Evolutionary conservation across 2,329 filamentous ascomycete genomes (phyloP), one percentile per base, ranked within the genome.

Genomic region (Exophiala sp.): DNA sequence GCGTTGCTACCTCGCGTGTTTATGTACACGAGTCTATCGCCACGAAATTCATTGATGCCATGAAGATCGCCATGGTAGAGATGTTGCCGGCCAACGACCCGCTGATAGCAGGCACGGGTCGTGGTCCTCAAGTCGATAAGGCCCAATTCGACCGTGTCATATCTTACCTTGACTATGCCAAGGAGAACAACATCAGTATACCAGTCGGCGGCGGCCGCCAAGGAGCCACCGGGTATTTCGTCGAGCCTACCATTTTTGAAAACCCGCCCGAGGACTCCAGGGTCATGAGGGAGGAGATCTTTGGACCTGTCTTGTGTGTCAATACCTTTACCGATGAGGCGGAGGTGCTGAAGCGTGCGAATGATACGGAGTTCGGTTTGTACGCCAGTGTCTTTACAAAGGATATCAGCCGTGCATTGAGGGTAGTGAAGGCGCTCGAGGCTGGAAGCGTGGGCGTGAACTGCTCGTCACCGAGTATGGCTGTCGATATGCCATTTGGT

Each of bases 41-140:
- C 65, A 67, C 74, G 42, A 62, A 69, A 29, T 81, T 81, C 64
- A 63, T 74, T 5, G 62, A 72, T 50, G 72, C 70, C 33, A 70
- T 78, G 71, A 77, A 74, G 54, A 74, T 80, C 42, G 20, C 40
- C 10, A 63, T 41, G 48, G 46, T 20, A 44, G 59, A 44, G 60
- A 59, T 35, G 35, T 54, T 14, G 58, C 10, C 14, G 21, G 16
- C 20, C 9, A 16, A 62, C 21, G 57, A 64, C 72, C 64, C 66
- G 52, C 64, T 64, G 9, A 63, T 78, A 5, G 70, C 72, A 5
- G 72, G 68, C 2, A 70, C 72, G 14, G 69, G 78, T 52, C 78
- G 84, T 1, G 85, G 84, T 0, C 85, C 85, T 0, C 69, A 87
- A 2, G 82, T 84, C 55, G 88, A 87, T 68, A 68, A 75, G 59